These are phyloP conservation scores for Choanephora cucurbitarum DNA, from an alignment of 371 early-diverging fungal species.

Conservation along the genomic window DNA sequence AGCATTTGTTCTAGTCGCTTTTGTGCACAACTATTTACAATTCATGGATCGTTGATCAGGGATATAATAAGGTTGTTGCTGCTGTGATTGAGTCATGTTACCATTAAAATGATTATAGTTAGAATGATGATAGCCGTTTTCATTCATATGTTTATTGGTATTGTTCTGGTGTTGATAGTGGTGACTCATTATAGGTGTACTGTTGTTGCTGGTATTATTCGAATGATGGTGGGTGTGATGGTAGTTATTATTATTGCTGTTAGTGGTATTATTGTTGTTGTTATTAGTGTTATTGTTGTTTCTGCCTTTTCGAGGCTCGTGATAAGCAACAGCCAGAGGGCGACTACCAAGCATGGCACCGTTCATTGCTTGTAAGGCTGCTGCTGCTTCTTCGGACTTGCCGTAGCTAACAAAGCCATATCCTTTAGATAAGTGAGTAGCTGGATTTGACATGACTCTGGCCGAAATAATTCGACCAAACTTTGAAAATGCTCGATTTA, in stretches of 20 bases:
- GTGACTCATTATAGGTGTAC: background rate
- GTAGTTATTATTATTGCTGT: slow-evolving; percentile 1
- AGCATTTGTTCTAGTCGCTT: background rate
- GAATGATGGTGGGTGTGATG: slow-evolving; percentile 1
- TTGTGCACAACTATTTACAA: background rate
- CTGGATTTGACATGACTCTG: slow-evolving; percentile 46
- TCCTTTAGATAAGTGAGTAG: slow-evolving; percentile 44
- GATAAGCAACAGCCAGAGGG: slow-evolving; percentile 37
- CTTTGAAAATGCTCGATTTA: slow-evolving; percentile 37
- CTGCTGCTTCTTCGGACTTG: slow-evolving; percentile 38
- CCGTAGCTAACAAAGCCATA: slow-evolving; percentile 49
- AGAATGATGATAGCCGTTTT: background rate
- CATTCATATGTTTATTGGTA: slow-evolving; percentile 7
- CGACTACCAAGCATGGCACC: slow-evolving; percentile 26
- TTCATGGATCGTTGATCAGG: slow-evolving; percentile 11
- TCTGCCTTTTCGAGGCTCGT: slow-evolving; percentile 39
- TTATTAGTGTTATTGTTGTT: background rate
- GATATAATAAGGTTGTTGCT: slow-evolving; percentile 6
- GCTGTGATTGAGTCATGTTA: background rate
- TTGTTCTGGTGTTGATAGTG: slow-evolving; percentile 7
- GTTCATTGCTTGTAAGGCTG: slow-evolving; percentile 40
- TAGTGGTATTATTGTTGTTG: slow-evolving; percentile 3
- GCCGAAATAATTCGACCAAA: slow-evolving; percentile 53
- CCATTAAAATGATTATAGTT: slow-evolving; percentile 5
- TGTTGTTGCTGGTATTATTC: slow-evolving; percentile 2